Base-by-base conservation (phyloP, 306 rosid genomes). In the Trichosanthes cucumerina region DNA sequence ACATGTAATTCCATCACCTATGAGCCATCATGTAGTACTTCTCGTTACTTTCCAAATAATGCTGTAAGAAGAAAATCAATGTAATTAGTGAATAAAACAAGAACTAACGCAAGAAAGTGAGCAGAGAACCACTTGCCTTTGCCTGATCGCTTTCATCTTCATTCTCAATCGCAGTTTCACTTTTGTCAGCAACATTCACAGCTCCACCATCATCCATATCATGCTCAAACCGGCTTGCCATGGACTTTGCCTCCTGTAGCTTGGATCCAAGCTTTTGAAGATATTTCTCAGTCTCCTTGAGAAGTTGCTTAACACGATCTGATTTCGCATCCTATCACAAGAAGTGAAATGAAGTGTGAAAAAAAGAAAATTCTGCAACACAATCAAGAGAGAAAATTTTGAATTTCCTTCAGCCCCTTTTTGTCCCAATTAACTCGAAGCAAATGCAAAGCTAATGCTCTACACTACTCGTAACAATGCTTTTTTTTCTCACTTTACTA, bases 61-160 rank as follows among this genome's bases (percentile, higher is more conserved):
- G 99, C 99, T 96, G 98, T 68, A 83, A 80, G 77, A 78, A 73
- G 75, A 89, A 52, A 72, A 14, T 33, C 73, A 80, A 81, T 23
- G 79, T 38, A 74, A 65, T 23, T 66, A 83, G 87, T 44, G 84
- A 43, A 16, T 77, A n/a, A 70, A 57, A 39, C 80, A 79, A 57
- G 2, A 28, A 54, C 63, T 74, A 59, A n/a, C 53, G 28, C 31
- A 74, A 63, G 36, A 76, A 77, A 85, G 79, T 12, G 36, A 50
- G 74, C 72, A 83, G 69, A 34, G 34, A 84, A 56, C 73, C 77
- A 85, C 96, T 83, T 93, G 82, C 99, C 96, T 93, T 93, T 7
- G 99, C 99, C 88, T 96, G 99, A 84, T 96, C 99, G 83, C 92
- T 88, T 85, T 91, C 99, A 78, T 96, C 99, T 86, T 91, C 99